Conservation (phyloP, 2,329 filamentous ascomycete species). For the Aspergillus aculeatus region DNA sequence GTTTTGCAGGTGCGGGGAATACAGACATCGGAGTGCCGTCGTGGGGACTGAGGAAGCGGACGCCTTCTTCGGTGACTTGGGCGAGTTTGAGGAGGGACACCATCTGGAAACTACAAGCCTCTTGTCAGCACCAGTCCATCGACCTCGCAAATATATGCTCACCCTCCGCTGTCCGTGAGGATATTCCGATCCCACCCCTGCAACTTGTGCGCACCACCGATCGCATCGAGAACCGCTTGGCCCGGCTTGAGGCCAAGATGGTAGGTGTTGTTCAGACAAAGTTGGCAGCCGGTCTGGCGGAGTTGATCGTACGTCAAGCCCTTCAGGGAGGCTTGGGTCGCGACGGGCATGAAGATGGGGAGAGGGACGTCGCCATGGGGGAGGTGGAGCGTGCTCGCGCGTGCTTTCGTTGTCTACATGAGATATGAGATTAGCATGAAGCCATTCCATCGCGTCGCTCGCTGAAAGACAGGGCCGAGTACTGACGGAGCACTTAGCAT, state of each 20-base stretch:
- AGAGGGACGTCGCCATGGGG: constrained; percentile 89
- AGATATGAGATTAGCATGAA: not conserved
- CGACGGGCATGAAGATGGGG: constrained; percentile 97
- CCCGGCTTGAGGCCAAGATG: constrained; percentile 94
- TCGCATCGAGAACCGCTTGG: constrained; percentile 78
- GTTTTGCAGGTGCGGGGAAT: not conserved
- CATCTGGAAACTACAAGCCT: constrained; percentile 81
- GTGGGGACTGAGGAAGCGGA: constrained; percentile 92
- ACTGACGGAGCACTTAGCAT: constrained; percentile 76
- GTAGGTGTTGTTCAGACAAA: constrained; percentile 98
- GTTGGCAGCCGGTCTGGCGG: constrained; percentile 79
- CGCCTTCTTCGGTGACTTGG: constrained; percentile 91
- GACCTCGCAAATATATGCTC: constrained; percentile 18
- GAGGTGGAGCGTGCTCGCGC: constrained; percentile 80
- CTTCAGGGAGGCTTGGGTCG: constrained; percentile 93
- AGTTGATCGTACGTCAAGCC: constrained; percentile 90
- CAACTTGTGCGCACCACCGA: constrained; percentile 90
- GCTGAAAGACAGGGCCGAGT: not conserved
- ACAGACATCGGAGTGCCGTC: constrained; percentile 82
- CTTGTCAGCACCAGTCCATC: not conserved
- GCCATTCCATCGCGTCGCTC: not conserved
- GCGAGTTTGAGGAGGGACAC: constrained; percentile 92
- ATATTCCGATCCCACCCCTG: constrained; percentile 97
- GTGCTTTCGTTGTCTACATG: constrained; percentile 84
- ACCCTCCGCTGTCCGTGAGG: constrained; percentile 66